phyloP scores from a whole-genome alignment of 2,329 filamentous ascomycete species.

The Myriosclerotinia curreyana region DNA sequence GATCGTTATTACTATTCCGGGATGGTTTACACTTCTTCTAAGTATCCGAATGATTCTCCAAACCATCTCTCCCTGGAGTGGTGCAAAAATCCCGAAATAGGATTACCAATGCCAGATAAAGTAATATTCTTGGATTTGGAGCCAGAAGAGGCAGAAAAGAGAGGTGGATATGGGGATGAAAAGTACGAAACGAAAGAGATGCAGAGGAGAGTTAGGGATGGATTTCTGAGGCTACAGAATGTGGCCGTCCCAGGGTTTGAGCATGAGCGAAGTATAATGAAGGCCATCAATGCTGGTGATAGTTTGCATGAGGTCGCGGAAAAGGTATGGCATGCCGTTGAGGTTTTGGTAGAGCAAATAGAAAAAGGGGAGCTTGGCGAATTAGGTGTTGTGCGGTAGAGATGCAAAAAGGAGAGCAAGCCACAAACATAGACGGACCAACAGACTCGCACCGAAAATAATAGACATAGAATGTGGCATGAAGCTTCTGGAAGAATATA shows the following conservation, averaged over 20 bases:
- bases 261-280: conserved; percentile 52
- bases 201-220: conserved; percentile 72
- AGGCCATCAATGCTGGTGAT: conserved; percentile 53
- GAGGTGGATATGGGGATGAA: conserved; percentile 88
- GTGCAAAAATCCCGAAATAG: conserved; percentile 81
- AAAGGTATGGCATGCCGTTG: conserved; percentile 42
- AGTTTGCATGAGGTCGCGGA: conserved; percentile 56
- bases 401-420: not conserved
- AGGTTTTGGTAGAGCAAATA: conserved; percentile 48
- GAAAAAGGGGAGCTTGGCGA: conserved; percentile 40
- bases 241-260: conserved; percentile 34
- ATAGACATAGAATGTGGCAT: not conserved
- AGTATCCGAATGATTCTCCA: conserved; percentile 58
- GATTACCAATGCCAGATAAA: conserved; percentile 81
- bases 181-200: conserved; percentile 82
- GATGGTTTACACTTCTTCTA: conserved; percentile 88
- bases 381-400: conserved; percentile 10
- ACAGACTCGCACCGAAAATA: not conserved
- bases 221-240: conserved; percentile 62
- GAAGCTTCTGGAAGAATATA: not conserved
- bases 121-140: conserved; percentile 85
- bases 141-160: conserved; percentile 64
- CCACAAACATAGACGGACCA: not conserved
- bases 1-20: conserved; percentile 96
- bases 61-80: conserved; percentile 64